Evolutionary conservation across 257 asterid species (phyloP).

Genomic region (Nemophila menziesii): DNA sequence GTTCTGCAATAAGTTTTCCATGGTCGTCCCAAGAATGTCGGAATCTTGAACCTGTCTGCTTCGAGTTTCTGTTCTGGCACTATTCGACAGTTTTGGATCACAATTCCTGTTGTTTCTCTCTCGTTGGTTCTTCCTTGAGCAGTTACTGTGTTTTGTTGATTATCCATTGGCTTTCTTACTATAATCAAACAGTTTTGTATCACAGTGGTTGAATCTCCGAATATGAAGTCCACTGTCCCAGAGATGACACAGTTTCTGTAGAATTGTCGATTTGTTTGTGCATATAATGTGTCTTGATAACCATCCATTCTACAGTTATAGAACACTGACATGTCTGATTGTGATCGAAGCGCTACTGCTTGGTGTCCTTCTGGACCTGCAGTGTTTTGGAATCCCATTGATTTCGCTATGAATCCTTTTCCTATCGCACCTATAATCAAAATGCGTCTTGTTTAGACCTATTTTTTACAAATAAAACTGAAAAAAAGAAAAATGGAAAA

Average conservation of each 20-base stretch:
- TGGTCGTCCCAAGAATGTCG: slow-evolving; percentile 27
- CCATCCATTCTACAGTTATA: slow-evolving; percentile 40
- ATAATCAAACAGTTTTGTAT: slow-evolving; percentile 28
- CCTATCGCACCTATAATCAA: slow-evolving; percentile 22
- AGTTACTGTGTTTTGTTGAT: slow-evolving; percentile 30
- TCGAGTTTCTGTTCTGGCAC: neutral
- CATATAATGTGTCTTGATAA: slow-evolving; percentile 28
- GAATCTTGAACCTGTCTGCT: slow-evolving; percentile 16
- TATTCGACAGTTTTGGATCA: slow-evolving; percentile 30
- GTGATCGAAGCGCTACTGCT: slow-evolving; percentile 35
- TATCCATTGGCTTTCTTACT: slow-evolving; percentile 33
- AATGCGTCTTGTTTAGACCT: too few species aligned
- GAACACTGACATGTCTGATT: slow-evolving; percentile 33
- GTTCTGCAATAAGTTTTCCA: slow-evolving; percentile 35
- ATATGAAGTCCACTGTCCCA: slow-evolving; percentile 38
- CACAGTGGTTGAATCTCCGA: slow-evolving; percentile 23
- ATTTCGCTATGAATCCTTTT: slow-evolving; percentile 24
- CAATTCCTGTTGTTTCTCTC: slow-evolving; percentile 23
- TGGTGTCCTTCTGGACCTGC: slow-evolving; percentile 43
- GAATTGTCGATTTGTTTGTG: slow-evolving; percentile 31
- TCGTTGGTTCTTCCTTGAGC: slow-evolving; percentile 26
- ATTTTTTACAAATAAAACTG: too few species aligned
- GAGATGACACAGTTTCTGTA: slow-evolving; percentile 37
- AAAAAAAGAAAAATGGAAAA: too few species aligned
- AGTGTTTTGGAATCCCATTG: slow-evolving; percentile 37